Conservation (phyloP, 768 basidiomycete genomes). For the Pulveroboletus sp. region DNA sequence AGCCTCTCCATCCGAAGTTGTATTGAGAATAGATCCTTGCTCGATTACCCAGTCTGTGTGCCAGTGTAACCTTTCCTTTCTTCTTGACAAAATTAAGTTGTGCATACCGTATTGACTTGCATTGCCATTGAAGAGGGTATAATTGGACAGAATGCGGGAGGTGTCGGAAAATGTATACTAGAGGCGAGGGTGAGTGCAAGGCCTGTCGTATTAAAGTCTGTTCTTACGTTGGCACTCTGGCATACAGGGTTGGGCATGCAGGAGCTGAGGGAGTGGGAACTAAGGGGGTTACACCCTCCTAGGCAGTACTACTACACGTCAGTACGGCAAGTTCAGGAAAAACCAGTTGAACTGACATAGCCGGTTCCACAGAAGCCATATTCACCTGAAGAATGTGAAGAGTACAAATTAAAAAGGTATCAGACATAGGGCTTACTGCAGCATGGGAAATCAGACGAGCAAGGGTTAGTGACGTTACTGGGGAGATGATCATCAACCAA, state of each 20-base stretch:
- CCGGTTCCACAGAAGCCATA: slow-evolving; percentile 52
- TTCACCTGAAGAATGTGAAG: slow-evolving; percentile 33
- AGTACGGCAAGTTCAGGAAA: slow-evolving; percentile 1
- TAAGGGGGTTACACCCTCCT: slow-evolving; percentile 81
- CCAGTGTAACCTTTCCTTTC: background rate
- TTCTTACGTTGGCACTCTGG: slow-evolving; percentile 50
- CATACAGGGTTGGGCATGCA: slow-evolving; percentile 74
- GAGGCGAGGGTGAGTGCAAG: background rate
- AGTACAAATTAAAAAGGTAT: background rate
- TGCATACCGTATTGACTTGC: slow-evolving; percentile 55
- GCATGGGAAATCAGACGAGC: slow-evolving; percentile 37
- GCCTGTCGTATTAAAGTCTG: background rate
- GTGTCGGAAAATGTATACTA: slow-evolving; percentile 63
- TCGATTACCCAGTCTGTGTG: slow-evolving; percentile 65
- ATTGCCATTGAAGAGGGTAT: slow-evolving; percentile 69
- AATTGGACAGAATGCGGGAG: slow-evolving; percentile 62
- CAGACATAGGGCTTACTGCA: slow-evolving; percentile 34
- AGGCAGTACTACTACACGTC: slow-evolving; percentile 58
- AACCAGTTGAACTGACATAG: slow-evolving; percentile 25
- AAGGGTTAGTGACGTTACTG: slow-evolving; percentile 37
- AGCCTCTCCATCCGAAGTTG: slow-evolving; percentile 50
- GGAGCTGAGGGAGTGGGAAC: slow-evolving; percentile 57
- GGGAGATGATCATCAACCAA: background rate
- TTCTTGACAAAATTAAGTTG: background rate
- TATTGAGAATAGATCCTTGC: slow-evolving; percentile 61